A percentile compares a stretch with the other conserved stretches of the same genome.
Conservation (phyloP, 805 yeast genomes). For the Nakazawaea wyomingensis region DNA sequence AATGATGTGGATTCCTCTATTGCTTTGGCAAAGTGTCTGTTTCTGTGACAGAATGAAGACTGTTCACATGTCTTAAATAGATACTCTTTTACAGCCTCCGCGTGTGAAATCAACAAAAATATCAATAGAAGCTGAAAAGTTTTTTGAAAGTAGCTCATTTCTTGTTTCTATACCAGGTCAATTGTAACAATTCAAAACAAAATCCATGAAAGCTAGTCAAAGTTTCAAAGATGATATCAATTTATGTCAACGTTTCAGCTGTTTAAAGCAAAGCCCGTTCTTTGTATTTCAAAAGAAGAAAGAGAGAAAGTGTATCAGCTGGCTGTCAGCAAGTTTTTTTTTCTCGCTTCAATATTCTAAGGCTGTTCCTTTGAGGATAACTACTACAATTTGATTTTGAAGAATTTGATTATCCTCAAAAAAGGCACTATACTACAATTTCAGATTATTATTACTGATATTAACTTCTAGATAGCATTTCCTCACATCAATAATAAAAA, state of each 20-base stretch:
- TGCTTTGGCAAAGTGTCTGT: slow-evolving; percentile 57
- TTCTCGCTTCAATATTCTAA: too few species aligned
- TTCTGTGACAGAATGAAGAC: slow-evolving; percentile 80
- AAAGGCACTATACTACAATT: too few species aligned
- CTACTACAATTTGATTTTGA: too few species aligned
- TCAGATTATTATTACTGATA: too few species aligned
- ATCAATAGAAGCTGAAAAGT: neutral
- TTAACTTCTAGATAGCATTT: neutral
- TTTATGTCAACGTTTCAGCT: too few species aligned
- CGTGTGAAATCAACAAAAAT: slow-evolving; percentile 2
- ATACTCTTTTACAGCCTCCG: slow-evolving; percentile 50
- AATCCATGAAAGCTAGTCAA: neutral
- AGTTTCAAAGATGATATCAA: too few species aligned
- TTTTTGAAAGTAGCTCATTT: neutral
- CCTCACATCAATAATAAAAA: neutral
- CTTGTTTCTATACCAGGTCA: neutral
- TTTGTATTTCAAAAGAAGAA: too few species aligned
- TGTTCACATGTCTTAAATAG: slow-evolving; percentile 74
- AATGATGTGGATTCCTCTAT: slow-evolving; percentile 24
- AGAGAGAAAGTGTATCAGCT: too few species aligned
- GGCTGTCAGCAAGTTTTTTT: too few species aligned
- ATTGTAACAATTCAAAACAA: neutral
- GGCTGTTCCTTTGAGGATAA: too few species aligned
- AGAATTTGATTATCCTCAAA: too few species aligned
- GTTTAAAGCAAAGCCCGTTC: too few species aligned